Conservation (phyloP, 73 alveolate genomes). For the Tetrahymena thermophila region DNA sequence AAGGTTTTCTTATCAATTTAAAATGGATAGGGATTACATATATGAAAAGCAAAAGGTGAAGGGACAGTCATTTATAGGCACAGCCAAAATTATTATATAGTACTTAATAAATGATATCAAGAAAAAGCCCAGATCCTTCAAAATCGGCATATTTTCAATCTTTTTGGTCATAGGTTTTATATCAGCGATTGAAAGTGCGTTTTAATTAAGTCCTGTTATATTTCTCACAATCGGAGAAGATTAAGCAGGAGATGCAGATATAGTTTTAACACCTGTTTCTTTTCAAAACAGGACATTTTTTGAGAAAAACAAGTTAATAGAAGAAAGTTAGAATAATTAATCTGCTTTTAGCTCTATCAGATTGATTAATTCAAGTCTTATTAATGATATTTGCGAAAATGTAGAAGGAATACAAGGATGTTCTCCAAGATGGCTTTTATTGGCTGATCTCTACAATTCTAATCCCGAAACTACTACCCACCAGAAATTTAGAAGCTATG, state of each 20-base stretch:
- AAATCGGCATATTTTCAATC: constrained; percentile 88
- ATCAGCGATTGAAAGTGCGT: constrained; percentile 68
- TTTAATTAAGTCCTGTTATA: constrained; percentile 69
- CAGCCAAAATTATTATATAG: background rate
- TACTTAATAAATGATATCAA: constrained; percentile 60
- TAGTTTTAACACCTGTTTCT: constrained; percentile 62
- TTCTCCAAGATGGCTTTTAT: constrained; percentile 72
- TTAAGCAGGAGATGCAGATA: constrained; percentile 86
- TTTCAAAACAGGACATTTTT: constrained; percentile 2
- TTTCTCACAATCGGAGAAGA: constrained; percentile 83
- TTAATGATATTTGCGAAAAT: background rate
- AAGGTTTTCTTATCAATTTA: background rate
- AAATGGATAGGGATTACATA: background rate
- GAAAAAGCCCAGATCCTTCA: constrained; percentile 84
- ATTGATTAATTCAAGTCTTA: background rate
- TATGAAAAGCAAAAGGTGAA: background rate
- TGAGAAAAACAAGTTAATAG: background rate
- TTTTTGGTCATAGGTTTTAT: constrained; percentile 83
- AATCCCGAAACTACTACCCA: background rate
- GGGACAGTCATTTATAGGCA: background rate
- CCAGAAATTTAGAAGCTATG: background rate
- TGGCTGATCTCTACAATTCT: constrained; percentile 23
- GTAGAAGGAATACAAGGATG: constrained; percentile 50
- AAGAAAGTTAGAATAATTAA: background rate
- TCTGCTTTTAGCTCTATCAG: background rate